Percentiles rank a stretch among this genome's conserved stretches.
phyloP scores from a whole-genome alignment of 495 filamentous ascomycete genomes.

The Podospora appendiculata region DNA sequence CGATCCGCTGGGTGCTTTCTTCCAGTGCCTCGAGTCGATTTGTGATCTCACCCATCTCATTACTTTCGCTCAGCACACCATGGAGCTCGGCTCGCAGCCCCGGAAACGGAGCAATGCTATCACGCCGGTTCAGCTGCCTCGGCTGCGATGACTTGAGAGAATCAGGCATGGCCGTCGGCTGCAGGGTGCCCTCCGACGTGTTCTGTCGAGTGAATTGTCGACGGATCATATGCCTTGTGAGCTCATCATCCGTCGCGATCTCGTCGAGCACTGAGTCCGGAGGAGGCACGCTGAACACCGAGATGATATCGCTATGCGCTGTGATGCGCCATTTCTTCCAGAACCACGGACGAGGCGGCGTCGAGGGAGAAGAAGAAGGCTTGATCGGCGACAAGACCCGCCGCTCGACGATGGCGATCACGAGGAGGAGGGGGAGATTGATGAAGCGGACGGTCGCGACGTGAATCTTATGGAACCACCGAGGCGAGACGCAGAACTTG shows the following conservation, averaged over 20 bases:
- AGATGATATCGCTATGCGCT: constrained; percentile 57
- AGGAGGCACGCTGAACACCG: constrained; percentile 60
- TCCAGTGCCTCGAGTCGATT: constrained; percentile 31
- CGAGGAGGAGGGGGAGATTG: constrained; percentile 57
- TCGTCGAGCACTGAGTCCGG: constrained; percentile 49
- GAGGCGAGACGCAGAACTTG: constrained; percentile 54
- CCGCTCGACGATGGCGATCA: constrained; percentile 53
- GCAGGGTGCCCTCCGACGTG: constrained; percentile 6
- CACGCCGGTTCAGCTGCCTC: constrained; percentile 29
- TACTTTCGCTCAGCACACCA: constrained; percentile 28
- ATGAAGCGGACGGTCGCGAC: constrained; percentile 54
- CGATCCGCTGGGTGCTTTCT: constrained; percentile 28
- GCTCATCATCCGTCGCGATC: constrained; percentile 46
- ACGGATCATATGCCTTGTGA: constrained; percentile 41
- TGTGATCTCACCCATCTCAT: constrained; percentile 26
- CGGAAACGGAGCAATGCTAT: constrained; percentile 39
- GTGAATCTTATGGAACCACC: constrained; percentile 76
- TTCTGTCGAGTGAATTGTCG: constrained; percentile 36
- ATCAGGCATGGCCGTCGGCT: neutral
- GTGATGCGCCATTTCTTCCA: constrained; percentile 44
- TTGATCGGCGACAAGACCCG: constrained; percentile 21
- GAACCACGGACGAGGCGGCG: constrained; percentile 14
- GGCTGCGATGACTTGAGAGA: neutral
- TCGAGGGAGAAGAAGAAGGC: neutral
- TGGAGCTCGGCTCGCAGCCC: constrained; percentile 28